A percentile compares a stretch with the other conserved stretches of the same genome.
Evolutionary conservation across 805 yeast species (phyloP).

Genomic region (Alloascoidea hylecoeti): DNA sequence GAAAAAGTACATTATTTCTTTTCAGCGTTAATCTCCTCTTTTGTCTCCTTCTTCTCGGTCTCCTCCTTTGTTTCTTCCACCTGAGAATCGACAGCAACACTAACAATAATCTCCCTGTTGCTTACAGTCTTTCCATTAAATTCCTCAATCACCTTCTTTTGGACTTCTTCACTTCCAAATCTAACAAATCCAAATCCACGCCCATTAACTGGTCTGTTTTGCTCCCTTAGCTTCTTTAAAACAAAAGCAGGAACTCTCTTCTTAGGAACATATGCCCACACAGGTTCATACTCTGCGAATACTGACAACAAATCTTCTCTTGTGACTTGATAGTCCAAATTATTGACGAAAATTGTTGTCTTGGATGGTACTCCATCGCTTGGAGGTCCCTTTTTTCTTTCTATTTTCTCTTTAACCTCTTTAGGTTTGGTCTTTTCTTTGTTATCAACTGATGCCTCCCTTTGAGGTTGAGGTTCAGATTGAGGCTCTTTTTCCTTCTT

Average conservation of each 20-base stretch:
- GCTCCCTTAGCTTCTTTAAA: slow-evolving; percentile 26
- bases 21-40: too few relatives aligned
- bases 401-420: neutral
- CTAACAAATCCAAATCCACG: slow-evolving; percentile 52
- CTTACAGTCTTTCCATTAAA: slow-evolving; percentile 52
- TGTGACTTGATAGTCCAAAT: slow-evolving; percentile 37
- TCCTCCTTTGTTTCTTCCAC: too few relatives aligned
- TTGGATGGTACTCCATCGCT: slow-evolving; percentile 38
- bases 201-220: slow-evolving; percentile 31
- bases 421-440: too few relatives aligned
- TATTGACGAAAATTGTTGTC: slow-evolving; percentile 47
- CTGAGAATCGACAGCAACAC: slow-evolving; percentile 53
- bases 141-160: slow-evolving; percentile 53
- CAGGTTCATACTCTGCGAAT: slow-evolving; percentile 30
- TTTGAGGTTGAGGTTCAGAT: neutral
- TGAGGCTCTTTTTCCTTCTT: too few relatives aligned
- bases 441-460: slow-evolving; percentile 1
- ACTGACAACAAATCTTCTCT: slow-evolving; percentile 20
- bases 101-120: slow-evolving; percentile 54
- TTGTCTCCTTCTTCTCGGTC: too few relatives aligned
- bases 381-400: slow-evolving; percentile 14
- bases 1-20: too few relatives aligned
- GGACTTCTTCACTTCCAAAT: slow-evolving; percentile 45
- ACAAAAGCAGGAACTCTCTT: slow-evolving; percentile 29
- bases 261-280: slow-evolving; percentile 46